Evolutionary conservation across 2,329 filamentous ascomycete genomes (phyloP).

Genomic region (Colletotrichum orbiculare): DNA sequence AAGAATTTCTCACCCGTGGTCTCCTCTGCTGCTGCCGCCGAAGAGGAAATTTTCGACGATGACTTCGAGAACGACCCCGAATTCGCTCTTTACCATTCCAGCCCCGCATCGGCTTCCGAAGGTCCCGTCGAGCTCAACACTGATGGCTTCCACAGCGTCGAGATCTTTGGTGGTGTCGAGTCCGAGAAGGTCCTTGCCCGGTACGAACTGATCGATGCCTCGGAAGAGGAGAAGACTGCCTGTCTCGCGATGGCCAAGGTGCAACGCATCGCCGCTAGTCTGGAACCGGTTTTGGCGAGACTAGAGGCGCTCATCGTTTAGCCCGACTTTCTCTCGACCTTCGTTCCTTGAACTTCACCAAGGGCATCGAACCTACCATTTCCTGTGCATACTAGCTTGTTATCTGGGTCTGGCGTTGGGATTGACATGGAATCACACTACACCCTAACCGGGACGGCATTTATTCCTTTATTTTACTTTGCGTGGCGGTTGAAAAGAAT

Average conservation of each 20-base stretch:
- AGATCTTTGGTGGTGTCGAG: conserved; percentile 65
- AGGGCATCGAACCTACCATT: conserved; percentile 21
- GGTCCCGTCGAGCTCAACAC: conserved; percentile 54
- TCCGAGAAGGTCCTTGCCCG: conserved; percentile 72
- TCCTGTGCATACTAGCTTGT: conserved; percentile 37
- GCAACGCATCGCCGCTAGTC: conserved; percentile 57
- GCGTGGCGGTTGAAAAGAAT: conserved; percentile 31
- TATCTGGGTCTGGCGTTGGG: conserved; percentile 34
- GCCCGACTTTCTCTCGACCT: conserved; percentile 5
- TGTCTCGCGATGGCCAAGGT: conserved; percentile 60
- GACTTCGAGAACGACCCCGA: conserved; percentile 72
- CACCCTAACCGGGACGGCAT: conserved; percentile 33
- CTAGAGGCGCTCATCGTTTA: conserved; percentile 43
- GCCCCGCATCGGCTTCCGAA: conserved; percentile 41
- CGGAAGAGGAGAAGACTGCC: conserved; percentile 59
- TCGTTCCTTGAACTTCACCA: conserved; percentile 12
- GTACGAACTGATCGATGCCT: conserved; percentile 72
- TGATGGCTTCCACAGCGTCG: conserved; percentile 51
- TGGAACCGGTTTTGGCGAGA: conserved; percentile 50
- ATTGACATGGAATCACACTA: conserved; percentile 23
- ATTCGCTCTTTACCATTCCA: conserved; percentile 69
- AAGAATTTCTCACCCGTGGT: conserved; percentile 46
- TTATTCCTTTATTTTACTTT: conserved; percentile 16
- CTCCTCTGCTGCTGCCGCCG: conserved; percentile 39
- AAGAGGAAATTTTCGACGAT: conserved; percentile 54